Evolutionary conservation across 1,139 yeast species (phyloP).

Genomic region (Saccharomyces hybrid): DNA sequence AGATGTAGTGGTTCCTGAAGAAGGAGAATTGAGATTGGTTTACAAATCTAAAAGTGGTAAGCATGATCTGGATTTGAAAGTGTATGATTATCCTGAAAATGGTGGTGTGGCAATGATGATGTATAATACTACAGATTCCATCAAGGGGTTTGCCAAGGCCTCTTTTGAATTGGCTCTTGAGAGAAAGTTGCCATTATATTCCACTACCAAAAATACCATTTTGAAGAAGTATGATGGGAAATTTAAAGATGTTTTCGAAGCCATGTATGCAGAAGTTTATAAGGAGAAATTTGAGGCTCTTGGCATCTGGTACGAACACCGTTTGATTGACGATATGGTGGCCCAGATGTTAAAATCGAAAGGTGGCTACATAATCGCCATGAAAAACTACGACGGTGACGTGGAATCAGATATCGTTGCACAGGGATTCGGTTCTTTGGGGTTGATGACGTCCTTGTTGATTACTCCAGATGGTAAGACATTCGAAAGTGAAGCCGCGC

Average conservation of each 20-base stretch:
- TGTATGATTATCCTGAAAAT: conserved; percentile 57
- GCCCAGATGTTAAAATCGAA: conserved; percentile 95
- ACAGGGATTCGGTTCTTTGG: conserved; percentile 94
- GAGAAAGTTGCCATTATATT: conserved; percentile 68
- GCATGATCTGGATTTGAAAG: conserved; percentile 45
- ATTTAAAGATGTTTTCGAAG: conserved; percentile 88
- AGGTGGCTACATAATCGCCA: conserved; percentile 91
- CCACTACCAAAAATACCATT: conserved; percentile 90
- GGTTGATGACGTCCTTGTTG: conserved; percentile 91
- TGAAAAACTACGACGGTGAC: conserved; percentile 96
- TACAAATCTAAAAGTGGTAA: conserved; percentile 52
- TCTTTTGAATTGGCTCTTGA: conserved; percentile 82
- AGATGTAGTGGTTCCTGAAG: conserved; percentile 67
- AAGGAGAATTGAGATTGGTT: conserved; percentile 72
- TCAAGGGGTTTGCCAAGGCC: conserved; percentile 82
- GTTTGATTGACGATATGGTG: conserved; percentile 95
- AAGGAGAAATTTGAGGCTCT: conserved; percentile 60
- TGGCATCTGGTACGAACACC: conserved; percentile 92
- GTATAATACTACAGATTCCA: conserved; percentile 93
- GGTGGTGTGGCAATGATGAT: conserved; percentile 86
- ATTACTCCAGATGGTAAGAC: conserved; percentile 94
- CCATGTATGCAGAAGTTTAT: conserved; percentile 64
- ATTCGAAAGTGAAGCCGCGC: conserved; percentile 94
- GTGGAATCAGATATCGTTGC: conserved; percentile 96
- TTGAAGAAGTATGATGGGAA: conserved; percentile 89